A percentile compares a stretch with the other conserved stretches of the same genome.
These are phyloP conservation scores for Trichophaea hybrida DNA, from an alignment of 2,329 filamentous ascomycete species.

Conservation along the genomic window DNA sequence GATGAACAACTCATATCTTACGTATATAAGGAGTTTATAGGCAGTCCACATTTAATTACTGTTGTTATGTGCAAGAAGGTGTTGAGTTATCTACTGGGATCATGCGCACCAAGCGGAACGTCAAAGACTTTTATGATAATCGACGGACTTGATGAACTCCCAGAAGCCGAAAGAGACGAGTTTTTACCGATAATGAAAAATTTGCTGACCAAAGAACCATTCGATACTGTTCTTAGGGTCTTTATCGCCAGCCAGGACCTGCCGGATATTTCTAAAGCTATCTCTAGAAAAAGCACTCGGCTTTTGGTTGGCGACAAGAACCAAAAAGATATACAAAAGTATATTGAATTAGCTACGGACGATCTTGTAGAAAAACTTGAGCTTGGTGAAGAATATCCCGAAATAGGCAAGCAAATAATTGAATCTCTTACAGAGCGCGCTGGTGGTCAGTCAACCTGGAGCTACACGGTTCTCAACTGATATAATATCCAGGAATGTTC, in stretches of 20 bases:
- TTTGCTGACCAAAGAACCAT: neutral
- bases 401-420: neutral
- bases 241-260: conserved; percentile 12
- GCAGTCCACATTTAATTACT: neutral
- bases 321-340: neutral
- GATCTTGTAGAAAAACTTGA: neutral
- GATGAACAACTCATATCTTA: conserved; percentile 4
- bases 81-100: conserved; percentile 6
- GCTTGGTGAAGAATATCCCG: neutral
- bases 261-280: conserved; percentile 1
- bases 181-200: conserved; percentile 1
- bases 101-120: neutral
- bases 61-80: conserved; percentile 1
- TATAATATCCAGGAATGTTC: conserved; percentile 9
- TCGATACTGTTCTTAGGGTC: neutral
- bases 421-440: neutral
- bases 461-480: too few species aligned
- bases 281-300: neutral
- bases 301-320: neutral
- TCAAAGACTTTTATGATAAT: conserved; percentile 6
- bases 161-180: neutral
- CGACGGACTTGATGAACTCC: conserved; percentile 14
- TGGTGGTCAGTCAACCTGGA: neutral
- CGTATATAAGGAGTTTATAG: conserved; percentile 3
- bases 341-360: neutral